Evolutionary conservation across 1,284 basidiomycete genomes (phyloP).

Genomic region (Neolentinus lepideus): DNA sequence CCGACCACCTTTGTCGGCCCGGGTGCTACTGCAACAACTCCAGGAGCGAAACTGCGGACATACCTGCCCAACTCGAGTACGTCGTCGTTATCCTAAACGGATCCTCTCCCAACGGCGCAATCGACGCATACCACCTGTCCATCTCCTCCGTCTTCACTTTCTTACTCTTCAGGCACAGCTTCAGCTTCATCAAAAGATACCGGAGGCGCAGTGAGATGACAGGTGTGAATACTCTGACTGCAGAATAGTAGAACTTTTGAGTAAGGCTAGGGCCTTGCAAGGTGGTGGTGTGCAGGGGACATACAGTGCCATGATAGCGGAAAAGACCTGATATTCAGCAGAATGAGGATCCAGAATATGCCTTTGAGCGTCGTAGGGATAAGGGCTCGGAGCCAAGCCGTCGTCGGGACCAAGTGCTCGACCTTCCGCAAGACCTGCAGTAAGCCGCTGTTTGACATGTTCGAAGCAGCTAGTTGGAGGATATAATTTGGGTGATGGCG

Average conservation of each 20-base stretch:
- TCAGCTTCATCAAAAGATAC: constrained; percentile 22
- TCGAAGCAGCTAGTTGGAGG: too few relatives aligned
- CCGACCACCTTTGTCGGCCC: too few relatives aligned
- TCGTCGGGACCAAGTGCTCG: not conserved
- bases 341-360: constrained; percentile 25
- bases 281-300: constrained; percentile 25
- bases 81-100: constrained; percentile 39
- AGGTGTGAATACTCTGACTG: constrained; percentile 54
- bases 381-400: not conserved
- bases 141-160: constrained; percentile 19
- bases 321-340: constrained; percentile 50
- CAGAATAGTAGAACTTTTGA: not conserved
- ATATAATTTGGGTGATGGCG: too few relatives aligned
- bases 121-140: constrained; percentile 31
- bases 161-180: constrained; percentile 34
- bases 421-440: not conserved
- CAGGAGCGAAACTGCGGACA: constrained; percentile 17
- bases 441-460: not conserved
- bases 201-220: constrained; percentile 32
- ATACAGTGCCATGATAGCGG: constrained; percentile 63
- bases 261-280: too few relatives aligned
- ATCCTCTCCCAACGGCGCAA: constrained; percentile 47
- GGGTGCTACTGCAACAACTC: not conserved
- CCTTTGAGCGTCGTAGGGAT: constrained; percentile 5
- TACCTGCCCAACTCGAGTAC: constrained; percentile 50